Base-by-base conservation (phyloP, 805 yeast species). In the Wickerhamomyces alni region DNA sequence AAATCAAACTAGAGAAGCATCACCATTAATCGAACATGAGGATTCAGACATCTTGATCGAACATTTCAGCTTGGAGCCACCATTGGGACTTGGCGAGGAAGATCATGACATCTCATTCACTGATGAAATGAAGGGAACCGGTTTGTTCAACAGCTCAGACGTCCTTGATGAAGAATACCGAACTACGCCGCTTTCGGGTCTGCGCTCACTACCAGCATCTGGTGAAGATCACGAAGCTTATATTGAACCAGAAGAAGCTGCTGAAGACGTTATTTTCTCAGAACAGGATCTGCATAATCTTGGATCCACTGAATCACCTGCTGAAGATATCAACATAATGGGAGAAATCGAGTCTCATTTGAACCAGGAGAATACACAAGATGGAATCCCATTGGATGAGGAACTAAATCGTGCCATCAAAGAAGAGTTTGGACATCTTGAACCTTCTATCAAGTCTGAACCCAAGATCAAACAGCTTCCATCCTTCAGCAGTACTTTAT, bases 401-500 rank as follows among this genome's bases (percentile, higher is more conserved):
- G 55, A 50, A 26, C 44, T 52, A 31, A 49, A 39, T 18, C 9
- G 9, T n/a, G 25, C 12, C 26, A 18, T 19, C 26, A 19, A 25
- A 30, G 45, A 40, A n/a, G 41, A 40, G 17, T 40, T 37, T 26
- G 37, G 29, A 3, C 37, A 44, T 2, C 26, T 41, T 16, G 45
- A 49, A 15, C 35, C 46, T 8, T 8, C 19, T 12, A 7, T 37
- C 43, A 35, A 32, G 19, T 13, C 9, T 28, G 26, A 18, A 45
- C 24, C 29, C 43, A 26, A 9, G 8, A 8, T 7, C 8, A 12
- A 38, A 6, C 19, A 39, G 8, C 30, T 54, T 7, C 58, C 58
- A 11, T 45, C 55, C 1, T 54, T 38, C 39, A 41, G 51, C 36
- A 49, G 52, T 15, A 33, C 45, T 3, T 30, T 53, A 18, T 55